Percentiles rank a stretch among this genome's conserved stretches.
Conservation (phyloP, 306 rosid genomes). For the Castanospermum australe region DNA sequence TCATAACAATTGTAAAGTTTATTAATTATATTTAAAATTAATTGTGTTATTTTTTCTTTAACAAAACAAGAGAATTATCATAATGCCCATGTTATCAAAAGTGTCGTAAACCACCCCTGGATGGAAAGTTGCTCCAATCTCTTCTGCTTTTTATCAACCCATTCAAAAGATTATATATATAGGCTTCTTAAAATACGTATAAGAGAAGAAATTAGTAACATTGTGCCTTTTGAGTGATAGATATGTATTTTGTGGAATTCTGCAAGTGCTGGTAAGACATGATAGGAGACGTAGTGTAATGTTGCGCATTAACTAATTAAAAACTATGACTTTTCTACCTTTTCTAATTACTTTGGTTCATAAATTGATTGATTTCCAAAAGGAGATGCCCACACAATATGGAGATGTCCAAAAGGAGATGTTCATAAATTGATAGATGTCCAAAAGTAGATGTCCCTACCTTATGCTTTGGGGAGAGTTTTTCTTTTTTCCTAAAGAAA, state of each 20-base stretch:
- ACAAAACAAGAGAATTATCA: too few species aligned
- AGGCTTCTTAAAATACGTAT: neutral
- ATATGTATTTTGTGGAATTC: slow-evolving; percentile 66
- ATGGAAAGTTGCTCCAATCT: slow-evolving; percentile 42
- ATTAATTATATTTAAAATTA: too few species aligned
- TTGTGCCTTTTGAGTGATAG: slow-evolving; percentile 29
- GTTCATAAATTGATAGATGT: too few species aligned
- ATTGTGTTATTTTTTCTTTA: too few species aligned
- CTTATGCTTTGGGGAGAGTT: too few species aligned
- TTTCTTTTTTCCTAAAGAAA: too few species aligned
- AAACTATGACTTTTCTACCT: neutral
- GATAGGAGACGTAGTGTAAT: neutral
- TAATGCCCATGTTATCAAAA: slow-evolving; percentile 46
- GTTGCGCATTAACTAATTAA: neutral
- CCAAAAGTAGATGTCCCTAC: too few species aligned
- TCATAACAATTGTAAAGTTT: too few species aligned
- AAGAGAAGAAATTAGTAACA: neutral
- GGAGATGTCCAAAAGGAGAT: too few species aligned
- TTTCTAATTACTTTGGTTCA: too few species aligned
- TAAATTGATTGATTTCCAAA: slow-evolving; percentile 41
- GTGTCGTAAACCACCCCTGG: slow-evolving; percentile 49
- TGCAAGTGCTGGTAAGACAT: slow-evolving; percentile 57
- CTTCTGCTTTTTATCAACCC: neutral
- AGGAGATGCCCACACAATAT: slow-evolving; percentile 47
- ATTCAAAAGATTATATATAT: neutral